Base-by-base conservation (phyloP, 768 basidiomycete species). In the Pluteus cervinus region DNA sequence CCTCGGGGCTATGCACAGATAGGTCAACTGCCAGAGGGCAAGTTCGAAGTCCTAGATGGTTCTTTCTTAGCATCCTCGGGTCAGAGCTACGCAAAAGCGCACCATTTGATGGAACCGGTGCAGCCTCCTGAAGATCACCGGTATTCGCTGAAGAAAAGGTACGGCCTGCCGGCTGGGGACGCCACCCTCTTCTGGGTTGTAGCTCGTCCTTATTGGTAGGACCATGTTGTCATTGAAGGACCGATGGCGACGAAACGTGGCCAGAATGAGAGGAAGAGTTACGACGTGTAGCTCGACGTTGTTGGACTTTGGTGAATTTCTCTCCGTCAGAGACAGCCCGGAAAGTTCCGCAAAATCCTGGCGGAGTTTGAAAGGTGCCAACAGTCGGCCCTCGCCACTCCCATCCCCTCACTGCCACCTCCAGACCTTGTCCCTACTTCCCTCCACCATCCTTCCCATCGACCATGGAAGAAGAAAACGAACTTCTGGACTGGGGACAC, bases 21-120 rank as follows among this genome's bases (percentile, higher is more conserved):
- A 96, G 7, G 87, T 91, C 40, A 98, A 61, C 55, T 96, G 91
- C 91, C 93, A 97, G 21, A 88, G 84, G 8, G 94, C 94, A 31
- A 94, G 66, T 60, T 98, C 94, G 61, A 97, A 96, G 60, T 98
- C 94, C 93, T 97, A 54, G 6, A 18, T 3, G 22, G 14, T 28
- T 18, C 26, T 41, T 37, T 33, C 37, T 30, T 40, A 22, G 33
- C 11, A 2, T 38, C 35, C 36, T 40, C 11, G 12, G 16, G 22
- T 4, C 6, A 26, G 17, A 22, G 26, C 20, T 24, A 39, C 33
- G 23, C 4, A 31, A 33, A 33, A 29, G 45, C 75, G 35, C 42
- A 82, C 90, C 90, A 93, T 91, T 58, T 90, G 86, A 40, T 88
- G 82, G 47, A 91, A 82, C 42, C 86, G 75, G 48, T 83, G 76